Conservation (phyloP, 192 early-diverging fungal species). For the Umbelopsis sp. region DNA sequence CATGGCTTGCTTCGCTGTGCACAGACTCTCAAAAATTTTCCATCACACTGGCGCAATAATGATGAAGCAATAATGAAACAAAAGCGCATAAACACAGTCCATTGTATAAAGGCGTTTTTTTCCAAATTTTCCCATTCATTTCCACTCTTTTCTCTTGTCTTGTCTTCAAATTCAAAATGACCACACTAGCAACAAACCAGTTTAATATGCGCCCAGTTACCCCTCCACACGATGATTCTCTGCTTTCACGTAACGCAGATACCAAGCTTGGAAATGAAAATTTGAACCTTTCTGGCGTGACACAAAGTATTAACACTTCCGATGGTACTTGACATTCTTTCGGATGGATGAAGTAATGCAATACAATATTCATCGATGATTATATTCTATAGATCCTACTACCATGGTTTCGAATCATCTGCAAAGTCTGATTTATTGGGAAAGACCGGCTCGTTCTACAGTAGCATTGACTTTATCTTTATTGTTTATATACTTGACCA, state of each 20-base stretch:
- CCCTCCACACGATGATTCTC: neutral
- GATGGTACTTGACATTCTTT: neutral
- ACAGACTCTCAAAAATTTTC: no score
- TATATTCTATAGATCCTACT: slow-evolving; percentile 12
- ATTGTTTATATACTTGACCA: slow-evolving; percentile 17
- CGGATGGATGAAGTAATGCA: neutral
- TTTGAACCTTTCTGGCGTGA: neutral
- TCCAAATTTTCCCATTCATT: no score
- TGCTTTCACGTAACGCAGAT: neutral
- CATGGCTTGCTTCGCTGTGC: no score
- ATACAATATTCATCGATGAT: neutral
- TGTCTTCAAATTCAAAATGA: neutral
- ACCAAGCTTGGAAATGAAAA: neutral
- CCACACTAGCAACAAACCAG: neutral
- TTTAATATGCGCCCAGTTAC: neutral
- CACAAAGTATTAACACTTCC: neutral
- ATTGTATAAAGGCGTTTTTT: no score
- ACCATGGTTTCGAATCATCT: slow-evolving; percentile 18
- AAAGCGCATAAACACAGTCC: no score
- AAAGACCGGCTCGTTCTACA: slow-evolving; percentile 21
- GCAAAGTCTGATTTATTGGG: slow-evolving; percentile 32
- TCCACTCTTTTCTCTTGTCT: neutral
- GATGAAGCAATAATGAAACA: no score
- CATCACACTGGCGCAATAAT: no score
- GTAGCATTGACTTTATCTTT: neutral